These are phyloP conservation scores for Protomyces pachydermus DNA, from an alignment of 1,139 yeast genomes.

Conservation along the genomic window DNA sequence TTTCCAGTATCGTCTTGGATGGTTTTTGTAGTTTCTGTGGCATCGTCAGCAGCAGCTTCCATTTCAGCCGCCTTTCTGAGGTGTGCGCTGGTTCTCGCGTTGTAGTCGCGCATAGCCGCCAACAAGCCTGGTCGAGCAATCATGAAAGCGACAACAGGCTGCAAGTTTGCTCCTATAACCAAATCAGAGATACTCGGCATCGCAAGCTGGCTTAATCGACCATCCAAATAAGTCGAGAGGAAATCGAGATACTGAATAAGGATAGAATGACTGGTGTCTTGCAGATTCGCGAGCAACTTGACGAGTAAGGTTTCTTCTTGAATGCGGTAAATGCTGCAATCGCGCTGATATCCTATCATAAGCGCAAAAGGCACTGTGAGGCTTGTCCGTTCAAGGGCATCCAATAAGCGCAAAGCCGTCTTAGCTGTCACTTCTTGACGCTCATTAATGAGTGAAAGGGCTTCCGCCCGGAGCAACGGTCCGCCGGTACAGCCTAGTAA, in stretches of 20 bases:
- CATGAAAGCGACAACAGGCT: constrained; percentile 68
- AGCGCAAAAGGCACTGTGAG: constrained; percentile 61
- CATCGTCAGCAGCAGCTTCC: neutral
- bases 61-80: neutral
- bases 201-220: constrained; percentile 21
- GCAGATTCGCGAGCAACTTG: constrained; percentile 27
- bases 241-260: constrained; percentile 15
- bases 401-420: constrained; percentile 54
- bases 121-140: constrained; percentile 60
- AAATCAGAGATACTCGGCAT: constrained; percentile 50
- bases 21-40: neutral
- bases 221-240: constrained; percentile 37
- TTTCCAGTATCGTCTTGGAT: neutral
- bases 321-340: constrained; percentile 43
- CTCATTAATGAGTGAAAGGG: constrained; percentile 63
- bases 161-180: constrained; percentile 49
- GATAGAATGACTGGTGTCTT: constrained; percentile 24
- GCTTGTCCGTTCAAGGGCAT: constrained; percentile 46
- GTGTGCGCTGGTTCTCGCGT: constrained; percentile 10
- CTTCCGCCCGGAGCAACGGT: constrained; percentile 51
- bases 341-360: constrained; percentile 53
- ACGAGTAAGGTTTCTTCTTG: constrained; percentile 37
- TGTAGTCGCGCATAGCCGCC: constrained; percentile 37
- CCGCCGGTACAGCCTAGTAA: constrained; percentile 67
- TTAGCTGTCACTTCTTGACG: constrained; percentile 36